Base-by-base conservation (phyloP, 441 rosid species). In the Heliophila coronopifolia region DNA sequence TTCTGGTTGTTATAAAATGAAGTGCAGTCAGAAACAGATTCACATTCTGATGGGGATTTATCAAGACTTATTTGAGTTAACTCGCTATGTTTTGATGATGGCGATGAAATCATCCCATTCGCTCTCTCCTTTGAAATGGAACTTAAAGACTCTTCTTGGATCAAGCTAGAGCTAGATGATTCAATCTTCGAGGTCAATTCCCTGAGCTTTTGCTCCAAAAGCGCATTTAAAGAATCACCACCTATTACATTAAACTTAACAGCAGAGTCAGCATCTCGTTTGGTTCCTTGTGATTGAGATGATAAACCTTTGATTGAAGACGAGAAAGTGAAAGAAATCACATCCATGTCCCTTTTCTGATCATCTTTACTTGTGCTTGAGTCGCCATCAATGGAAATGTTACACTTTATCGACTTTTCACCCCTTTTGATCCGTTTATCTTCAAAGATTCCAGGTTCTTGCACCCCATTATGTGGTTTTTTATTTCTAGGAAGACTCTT, bases 281-380 rank as follows among this genome's bases (percentile, higher is more conserved):
- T 67, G 41, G 66, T 61, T 60, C 81, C 50, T 65, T 77, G 80
- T 9, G 71, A 60, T 48, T 41, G 73, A 46, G 78, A 54, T 33
- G 72, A 24, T 47, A 83, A 68, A 23, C 87, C 77, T 22, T 80
- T 63, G 40, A 92, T 61, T 3, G 97, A 95, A 19, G 97, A 80
- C 0, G 95, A 83, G 70, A 92, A 92, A 20, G 99, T 92, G 50
- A 92, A 92, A 11, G 99, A 92, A 37, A 92, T 80, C 56, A 92
- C 94, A 74, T 88, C 99, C 71, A 63, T 72, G 39, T 94, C 95
- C 58, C 80, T 81, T 74, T 55, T 81, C 72, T 78, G 72, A 57
- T 86, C 96, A 65, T 77, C 86, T 22, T 68, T 73, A 34, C 69
- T 72, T 46, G 67, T 74, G 17, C 76, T 74, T 44, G 45, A 25